Percentiles rank a stretch among this genome's conserved stretches.
Evolutionary conservation across 352 stramenopile species (phyloP).

Genomic region (Phytopythium oedochilum): DNA sequence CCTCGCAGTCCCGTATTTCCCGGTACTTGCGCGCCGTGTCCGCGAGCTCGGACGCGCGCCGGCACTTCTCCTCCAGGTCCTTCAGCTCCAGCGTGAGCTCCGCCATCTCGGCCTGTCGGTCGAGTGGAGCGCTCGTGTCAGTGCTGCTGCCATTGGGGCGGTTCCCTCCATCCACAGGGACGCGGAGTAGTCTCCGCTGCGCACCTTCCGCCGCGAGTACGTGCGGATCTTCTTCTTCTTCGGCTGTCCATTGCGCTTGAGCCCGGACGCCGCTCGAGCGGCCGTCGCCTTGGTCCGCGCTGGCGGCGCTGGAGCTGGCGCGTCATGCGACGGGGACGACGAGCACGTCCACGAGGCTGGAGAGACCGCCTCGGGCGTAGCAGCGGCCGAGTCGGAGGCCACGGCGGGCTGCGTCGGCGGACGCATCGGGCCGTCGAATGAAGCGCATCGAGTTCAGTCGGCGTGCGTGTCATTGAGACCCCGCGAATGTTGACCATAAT

Average conservation of each 20-base stretch:
- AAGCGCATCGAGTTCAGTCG: not conserved
- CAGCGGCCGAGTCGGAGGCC: no score
- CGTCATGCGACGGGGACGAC: no score
- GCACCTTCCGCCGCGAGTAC: slow-evolving; percentile 22
- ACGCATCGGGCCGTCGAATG: not conserved
- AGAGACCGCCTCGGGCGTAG: not conserved
- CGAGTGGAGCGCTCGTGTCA: no score
- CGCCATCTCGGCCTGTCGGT: slow-evolving; percentile 24
- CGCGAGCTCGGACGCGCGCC: slow-evolving; percentile 8
- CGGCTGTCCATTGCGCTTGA: slow-evolving; percentile 5
- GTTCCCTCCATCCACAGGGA: no score
- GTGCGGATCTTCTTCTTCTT: slow-evolving; percentile 15
- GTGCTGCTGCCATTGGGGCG: no score
- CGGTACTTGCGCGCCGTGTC: slow-evolving; percentile 10
- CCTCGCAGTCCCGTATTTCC: slow-evolving; percentile 1
- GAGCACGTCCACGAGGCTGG: not conserved
- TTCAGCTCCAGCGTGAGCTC: slow-evolving; percentile 14
- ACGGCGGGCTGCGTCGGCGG: no score
- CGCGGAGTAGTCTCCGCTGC: not conserved
- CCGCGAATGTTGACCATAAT: slow-evolving; percentile 1
- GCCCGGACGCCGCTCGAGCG: not conserved
- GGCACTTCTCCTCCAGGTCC: slow-evolving; percentile 9
- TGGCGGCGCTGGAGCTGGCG: not conserved
- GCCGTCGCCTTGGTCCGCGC: not conserved
- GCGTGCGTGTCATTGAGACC: no score